A percentile compares a stretch with the other conserved stretches of the same genome.
Conservation (phyloP, 768 basidiomycete genomes). For the Agaricus blazei region DNA sequence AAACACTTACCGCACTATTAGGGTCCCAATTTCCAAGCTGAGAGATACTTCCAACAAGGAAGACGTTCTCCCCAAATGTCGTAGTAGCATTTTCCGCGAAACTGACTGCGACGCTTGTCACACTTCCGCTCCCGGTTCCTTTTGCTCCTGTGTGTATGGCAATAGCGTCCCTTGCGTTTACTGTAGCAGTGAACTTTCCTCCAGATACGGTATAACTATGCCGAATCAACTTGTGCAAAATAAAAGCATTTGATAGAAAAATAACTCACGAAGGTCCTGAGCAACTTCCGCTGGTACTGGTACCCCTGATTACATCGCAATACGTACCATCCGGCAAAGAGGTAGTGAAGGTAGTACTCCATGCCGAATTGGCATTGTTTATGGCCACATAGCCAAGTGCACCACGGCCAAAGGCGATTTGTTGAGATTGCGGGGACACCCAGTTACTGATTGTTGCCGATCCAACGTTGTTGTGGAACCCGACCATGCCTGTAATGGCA, state of each 20-base stretch:
- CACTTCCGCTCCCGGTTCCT: slow-evolving; percentile 18
- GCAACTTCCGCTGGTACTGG: slow-evolving; percentile 35
- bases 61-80: slow-evolving; percentile 57
- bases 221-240: not conserved
- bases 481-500: slow-evolving; percentile 58
- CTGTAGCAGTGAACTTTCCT: slow-evolving; percentile 44
- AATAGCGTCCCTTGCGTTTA: slow-evolving; percentile 47
- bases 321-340: slow-evolving; percentile 53
- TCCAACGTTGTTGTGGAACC: slow-evolving; percentile 58
- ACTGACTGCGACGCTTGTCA: slow-evolving; percentile 31
- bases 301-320: slow-evolving; percentile 60
- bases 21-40: slow-evolving; percentile 52
- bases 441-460: slow-evolving; percentile 46
- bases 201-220: slow-evolving; percentile 44
- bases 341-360: slow-evolving; percentile 54
- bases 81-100: slow-evolving; percentile 56
- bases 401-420: slow-evolving; percentile 67
- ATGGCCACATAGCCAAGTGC: slow-evolving; percentile 41
- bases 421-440: slow-evolving; percentile 51
- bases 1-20: slow-evolving; percentile 33
- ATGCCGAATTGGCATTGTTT: slow-evolving; percentile 54
- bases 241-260: not conserved
- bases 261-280: slow-evolving; percentile 43
- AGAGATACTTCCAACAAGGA: slow-evolving; percentile 50
- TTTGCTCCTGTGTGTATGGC: slow-evolving; percentile 48